Base-by-base conservation (phyloP, 305 asterid genomes). In the Stenogyne calaminthoides region DNA sequence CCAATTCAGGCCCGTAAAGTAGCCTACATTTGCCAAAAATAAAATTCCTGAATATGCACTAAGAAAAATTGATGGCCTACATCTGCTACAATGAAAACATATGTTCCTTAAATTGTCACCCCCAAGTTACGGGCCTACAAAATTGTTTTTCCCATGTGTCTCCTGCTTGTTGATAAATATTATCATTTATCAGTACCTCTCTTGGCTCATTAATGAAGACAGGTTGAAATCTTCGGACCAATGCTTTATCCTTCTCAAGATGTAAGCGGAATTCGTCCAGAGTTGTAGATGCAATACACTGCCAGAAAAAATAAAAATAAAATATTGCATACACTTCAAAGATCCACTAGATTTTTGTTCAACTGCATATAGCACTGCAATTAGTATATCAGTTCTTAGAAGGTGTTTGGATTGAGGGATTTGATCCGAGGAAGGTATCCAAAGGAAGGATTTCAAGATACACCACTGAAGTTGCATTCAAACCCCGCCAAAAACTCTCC, bases 281-380 rank as follows among this genome's bases (percentile, higher is more conserved):
- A 44, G 99, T 95, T 8, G 99, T 95, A 47, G 98, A 90, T 75
- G 99, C 99, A 81, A 95, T 89, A 82, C 98, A 95, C 98, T 95
- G 89, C 76, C 81, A 80, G 39, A 76, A 61, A 74, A 9, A 44
- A 76, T 70, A 67, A 64, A 74, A 74, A 63, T 63, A 71, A 12
- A 60, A 72, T n/a, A 65, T 80, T 44, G 65, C 76, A 71, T 34
- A 39, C 11, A 40, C 68, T 37, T 78, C 63, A 68, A 74, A 36
- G 37, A 74, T 74, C 70, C 25, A 39, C 36, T 63, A 42, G 49
- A 39, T 64, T 57, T 10, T 46, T 44, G 59, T 25, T 25, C 69
- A 77, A 72, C 76, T 76, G 73, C 73, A 71, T 56, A 44, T 37
- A 66, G 15, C 64, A 74, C 44, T 58, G 61, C 71, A 59, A 47